phyloP scores from a whole-genome alignment of 2,329 filamentous ascomycete genomes.

The Chaetomiaceae sp. region DNA sequence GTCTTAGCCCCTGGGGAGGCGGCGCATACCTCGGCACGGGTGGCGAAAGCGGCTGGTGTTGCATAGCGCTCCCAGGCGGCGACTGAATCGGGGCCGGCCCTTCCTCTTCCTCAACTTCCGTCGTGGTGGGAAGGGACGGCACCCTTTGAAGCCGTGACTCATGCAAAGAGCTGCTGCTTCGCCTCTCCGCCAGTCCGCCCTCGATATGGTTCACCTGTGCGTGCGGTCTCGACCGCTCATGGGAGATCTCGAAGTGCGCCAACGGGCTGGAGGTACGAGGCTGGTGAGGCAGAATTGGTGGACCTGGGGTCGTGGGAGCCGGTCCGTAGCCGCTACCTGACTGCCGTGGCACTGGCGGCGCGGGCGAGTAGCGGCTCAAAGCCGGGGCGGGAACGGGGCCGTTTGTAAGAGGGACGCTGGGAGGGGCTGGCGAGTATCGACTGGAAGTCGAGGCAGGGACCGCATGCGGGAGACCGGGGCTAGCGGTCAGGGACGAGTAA shows the following conservation, averaged over 20 bases:
- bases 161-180: slow-evolving; percentile 45
- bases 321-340: slow-evolving; percentile 33
- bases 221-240: slow-evolving; percentile 32
- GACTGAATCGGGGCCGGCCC: slow-evolving; percentile 22
- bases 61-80: slow-evolving; percentile 5
- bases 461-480: slow-evolving; percentile 21
- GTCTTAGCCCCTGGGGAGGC: slow-evolving; percentile 29
- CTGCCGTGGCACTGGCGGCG: slow-evolving; percentile 30
- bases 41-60: slow-evolving; percentile 15
- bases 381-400: slow-evolving; percentile 35
- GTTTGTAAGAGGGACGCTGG: slow-evolving; percentile 34
- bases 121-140: slow-evolving; percentile 53
- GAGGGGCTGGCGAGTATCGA: slow-evolving; percentile 58
- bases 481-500: slow-evolving; percentile 43
- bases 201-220: slow-evolving; percentile 34
- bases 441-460: slow-evolving; percentile 28
- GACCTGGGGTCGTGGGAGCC: slow-evolving; percentile 32
- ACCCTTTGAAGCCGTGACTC: slow-evolving; percentile 50
- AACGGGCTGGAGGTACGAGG: slow-evolving; percentile 61
- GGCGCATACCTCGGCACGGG: slow-evolving; percentile 20
- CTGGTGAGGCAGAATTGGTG: slow-evolving; percentile 49
- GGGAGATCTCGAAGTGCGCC: slow-evolving; percentile 55
- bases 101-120: slow-evolving; percentile 57
- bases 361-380: slow-evolving; percentile 50
- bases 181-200: slow-evolving; percentile 38